phyloP scores from a whole-genome alignment of 2,329 filamentous ascomycete genomes.

The Lecanosticta acicola region DNA sequence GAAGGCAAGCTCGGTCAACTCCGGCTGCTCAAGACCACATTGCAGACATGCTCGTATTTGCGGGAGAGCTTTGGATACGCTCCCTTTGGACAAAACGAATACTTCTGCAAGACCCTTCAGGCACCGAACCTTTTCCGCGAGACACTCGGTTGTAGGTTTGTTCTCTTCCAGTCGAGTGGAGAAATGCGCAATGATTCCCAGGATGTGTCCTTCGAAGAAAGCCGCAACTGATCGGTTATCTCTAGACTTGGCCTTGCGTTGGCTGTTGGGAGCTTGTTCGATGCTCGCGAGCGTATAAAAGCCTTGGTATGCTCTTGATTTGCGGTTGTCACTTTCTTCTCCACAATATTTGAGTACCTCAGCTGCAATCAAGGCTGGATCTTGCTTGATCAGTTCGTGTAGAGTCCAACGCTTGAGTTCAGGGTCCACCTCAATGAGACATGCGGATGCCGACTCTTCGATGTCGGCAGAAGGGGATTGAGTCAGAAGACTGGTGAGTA shows the following conservation, averaged over 20 bases:
- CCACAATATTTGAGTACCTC: conserved; percentile 77
- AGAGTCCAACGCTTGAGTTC: conserved; percentile 64
- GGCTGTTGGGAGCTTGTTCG: conserved; percentile 43
- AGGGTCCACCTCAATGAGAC: conserved; percentile 62
- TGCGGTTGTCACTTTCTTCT: conserved; percentile 54
- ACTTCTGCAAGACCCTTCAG: conserved; percentile 83
- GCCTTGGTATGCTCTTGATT: conserved; percentile 41
- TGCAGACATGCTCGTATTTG: conserved; percentile 93
- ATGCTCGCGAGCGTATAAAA: conserved; percentile 45
- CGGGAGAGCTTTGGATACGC: conserved; percentile 73
- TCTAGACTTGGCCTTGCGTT: conserved; percentile 42
- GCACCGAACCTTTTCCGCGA: conserved; percentile 64
- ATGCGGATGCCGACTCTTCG: conserved; percentile 62
- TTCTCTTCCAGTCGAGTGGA: conserved; percentile 69
- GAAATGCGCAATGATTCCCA: conserved; percentile 80
- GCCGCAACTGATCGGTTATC: conserved; percentile 57
- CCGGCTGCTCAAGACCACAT: conserved; percentile 68
- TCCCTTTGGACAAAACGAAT: conserved; percentile 67
- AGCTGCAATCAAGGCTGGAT: conserved; percentile 69
- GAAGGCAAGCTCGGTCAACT: conserved; percentile 74
- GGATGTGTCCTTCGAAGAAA: conserved; percentile 76
- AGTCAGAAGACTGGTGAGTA: conserved; percentile 53
- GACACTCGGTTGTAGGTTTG: conserved; percentile 11
- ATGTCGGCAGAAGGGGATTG: conserved; percentile 58
- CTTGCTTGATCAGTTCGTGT: conserved; percentile 63